Evolutionary conservation across 2,329 filamentous ascomycete genomes (phyloP), one percentile per base, ranked within the genome.

Genomic region (Ascosphaera apis): DNA sequence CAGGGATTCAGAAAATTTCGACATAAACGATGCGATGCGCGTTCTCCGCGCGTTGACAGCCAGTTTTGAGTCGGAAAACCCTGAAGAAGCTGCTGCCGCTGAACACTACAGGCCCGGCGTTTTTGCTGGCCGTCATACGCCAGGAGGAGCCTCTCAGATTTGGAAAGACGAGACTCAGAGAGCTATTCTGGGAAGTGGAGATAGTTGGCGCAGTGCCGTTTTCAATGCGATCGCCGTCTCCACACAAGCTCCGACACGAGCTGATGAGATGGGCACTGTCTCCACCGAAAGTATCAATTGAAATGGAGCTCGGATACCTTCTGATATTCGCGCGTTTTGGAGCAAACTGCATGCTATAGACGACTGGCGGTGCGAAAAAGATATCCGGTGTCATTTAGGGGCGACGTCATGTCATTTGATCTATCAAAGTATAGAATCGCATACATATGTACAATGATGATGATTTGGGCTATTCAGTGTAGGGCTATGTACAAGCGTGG

Each of bases 111-210:
- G 64, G 12, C 59, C 62, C 43, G 69, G 69, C 19, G 63, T 86
- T 0, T 95, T 95, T 60, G 72, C 72, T 45, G 80, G 77, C 3
- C 68, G 82, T 1, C 93, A 92, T 56, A 76, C 86, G 1, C 86
- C 86, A 0, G 84, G 82, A 0, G 92, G 83, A 53, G 60, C 93
- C 17, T 78, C 12, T 12, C 27, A 30, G 27, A 30, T 30, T n/a
- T 30, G 27, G 27, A 30, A 30, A 13, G 27, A 30, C 12, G 27
- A 30, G n/a, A 13, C 27, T 4, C 27, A 13, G 9, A 30, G n/a
- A 13, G 27, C 27, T 13, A 30, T 12, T n/a, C 27, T 6, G 3
- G 27, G 4, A 13, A 30, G 27, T 30, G n/a, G 27, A 12, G 27
- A 30, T 13, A 30, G n/a, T 4, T 30, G 27, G 27, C 27, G 27